Percentiles rank a stretch among this genome's conserved stretches.
phyloP scores from a whole-genome alignment of 164 flowering plant species.

The Nelumbo lutea region DNA sequence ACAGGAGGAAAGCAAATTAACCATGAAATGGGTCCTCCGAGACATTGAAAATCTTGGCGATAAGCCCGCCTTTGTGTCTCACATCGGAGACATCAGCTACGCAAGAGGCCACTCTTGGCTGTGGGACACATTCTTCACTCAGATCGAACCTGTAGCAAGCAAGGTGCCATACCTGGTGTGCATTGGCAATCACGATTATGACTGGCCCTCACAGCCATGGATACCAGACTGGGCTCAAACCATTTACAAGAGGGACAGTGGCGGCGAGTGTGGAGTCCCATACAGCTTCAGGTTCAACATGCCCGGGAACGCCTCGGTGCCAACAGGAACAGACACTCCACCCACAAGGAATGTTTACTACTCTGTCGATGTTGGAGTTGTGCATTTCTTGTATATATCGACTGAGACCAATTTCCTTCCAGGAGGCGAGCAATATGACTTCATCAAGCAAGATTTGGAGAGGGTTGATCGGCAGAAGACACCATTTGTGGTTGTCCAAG shows the following conservation, averaged over 20 bases:
- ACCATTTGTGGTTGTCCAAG: constrained; percentile 90
- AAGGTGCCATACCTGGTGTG: constrained; percentile 86
- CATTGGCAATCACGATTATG: constrained; percentile 96
- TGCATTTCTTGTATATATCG: constrained; percentile 84
- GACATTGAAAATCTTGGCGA: constrained; percentile 82
- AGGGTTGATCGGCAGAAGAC: constrained; percentile 64
- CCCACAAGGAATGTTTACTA: constrained; percentile 77
- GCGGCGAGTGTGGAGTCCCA: constrained; percentile 98
- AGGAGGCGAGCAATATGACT: constrained; percentile 71
- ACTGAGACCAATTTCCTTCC: constrained; percentile 92
- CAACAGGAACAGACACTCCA: constrained; percentile 68
- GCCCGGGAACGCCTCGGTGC: constrained; percentile 88
- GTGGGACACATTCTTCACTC: constrained; percentile 90
- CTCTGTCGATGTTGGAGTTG: constrained; percentile 68
- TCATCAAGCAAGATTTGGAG: constrained; percentile 69
- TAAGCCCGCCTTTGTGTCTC: constrained; percentile 82
- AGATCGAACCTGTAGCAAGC: constrained; percentile 83
- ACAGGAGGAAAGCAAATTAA: constrained; percentile 85
- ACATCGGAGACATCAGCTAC: constrained; percentile 96
- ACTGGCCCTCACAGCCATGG: constrained; percentile 96
- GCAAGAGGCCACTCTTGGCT: constrained; percentile 97
- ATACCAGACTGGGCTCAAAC: constrained; percentile 69
- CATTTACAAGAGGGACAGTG: constrained; percentile 67
- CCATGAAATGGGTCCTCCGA: constrained; percentile 83
- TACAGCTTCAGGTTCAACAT: constrained; percentile 83